Evolutionary conservation across 2,329 filamentous ascomycete species (phyloP).

Genomic region (Verticillium alfalfae): DNA sequence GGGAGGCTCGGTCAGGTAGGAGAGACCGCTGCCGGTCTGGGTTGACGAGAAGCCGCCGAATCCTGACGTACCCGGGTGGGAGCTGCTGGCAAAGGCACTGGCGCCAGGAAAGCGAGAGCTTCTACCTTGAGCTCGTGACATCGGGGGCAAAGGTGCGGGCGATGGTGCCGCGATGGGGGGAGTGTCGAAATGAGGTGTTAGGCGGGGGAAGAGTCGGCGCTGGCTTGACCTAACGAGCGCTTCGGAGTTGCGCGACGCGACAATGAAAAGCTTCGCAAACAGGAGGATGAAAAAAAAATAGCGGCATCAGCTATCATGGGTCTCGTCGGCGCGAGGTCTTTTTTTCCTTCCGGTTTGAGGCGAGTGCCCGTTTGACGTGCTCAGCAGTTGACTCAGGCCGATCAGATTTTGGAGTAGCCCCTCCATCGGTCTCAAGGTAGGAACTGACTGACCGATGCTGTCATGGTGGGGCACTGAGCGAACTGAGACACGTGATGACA

Average conservation of each 20-base stretch:
- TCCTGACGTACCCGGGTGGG: slow-evolving; percentile 7
- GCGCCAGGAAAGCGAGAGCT: slow-evolving; percentile 6
- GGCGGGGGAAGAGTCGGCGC: background rate
- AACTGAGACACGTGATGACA: slow-evolving; percentile 15
- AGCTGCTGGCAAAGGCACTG: slow-evolving; percentile 6
- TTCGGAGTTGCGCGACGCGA: background rate
- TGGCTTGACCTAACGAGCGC: background rate
- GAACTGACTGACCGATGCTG: background rate
- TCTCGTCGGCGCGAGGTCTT: background rate
- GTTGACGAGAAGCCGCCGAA: slow-evolving; percentile 37
- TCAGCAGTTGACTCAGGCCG: slow-evolving; percentile 3
- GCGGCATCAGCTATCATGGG: background rate
- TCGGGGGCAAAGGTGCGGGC: background rate
- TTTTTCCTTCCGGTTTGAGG: background rate
- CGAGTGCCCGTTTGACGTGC: background rate
- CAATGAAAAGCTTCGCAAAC: background rate
- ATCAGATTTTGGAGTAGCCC: background rate
- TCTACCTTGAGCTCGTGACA: slow-evolving; percentile 11
- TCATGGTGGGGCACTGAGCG: background rate
- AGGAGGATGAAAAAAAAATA: background rate
- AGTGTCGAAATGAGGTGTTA: background rate
- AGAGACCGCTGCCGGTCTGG: slow-evolving; percentile 51
- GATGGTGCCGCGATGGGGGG: background rate
- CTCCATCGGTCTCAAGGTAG: background rate
- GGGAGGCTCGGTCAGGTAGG: slow-evolving; percentile 81